Evolutionary conservation across 2,329 filamentous ascomycete genomes (phyloP).

Genomic region (Beauveria brongniartii): DNA sequence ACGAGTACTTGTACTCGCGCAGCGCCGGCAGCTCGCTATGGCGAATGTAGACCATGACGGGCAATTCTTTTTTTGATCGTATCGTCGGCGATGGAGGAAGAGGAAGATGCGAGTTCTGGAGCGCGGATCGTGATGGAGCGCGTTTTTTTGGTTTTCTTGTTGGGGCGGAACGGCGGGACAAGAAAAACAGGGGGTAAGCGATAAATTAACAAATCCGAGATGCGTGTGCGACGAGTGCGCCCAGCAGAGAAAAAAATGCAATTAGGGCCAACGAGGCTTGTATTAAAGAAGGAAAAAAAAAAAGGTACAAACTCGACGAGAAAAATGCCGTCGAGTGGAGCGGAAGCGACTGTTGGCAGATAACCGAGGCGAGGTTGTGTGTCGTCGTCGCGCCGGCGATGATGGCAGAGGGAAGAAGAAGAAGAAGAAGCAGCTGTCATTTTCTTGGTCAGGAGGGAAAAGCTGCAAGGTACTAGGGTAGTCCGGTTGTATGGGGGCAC

Average conservation of each 20-base stretch:
- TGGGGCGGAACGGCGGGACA: not conserved
- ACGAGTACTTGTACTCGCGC: slow-evolving; percentile 91
- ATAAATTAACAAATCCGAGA: not conserved
- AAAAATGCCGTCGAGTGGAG: too few species aligned
- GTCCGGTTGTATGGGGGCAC: too few species aligned
- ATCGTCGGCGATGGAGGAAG: not conserved
- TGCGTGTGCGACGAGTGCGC: not conserved
- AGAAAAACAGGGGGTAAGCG: not conserved
- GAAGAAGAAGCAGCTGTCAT: not conserved
- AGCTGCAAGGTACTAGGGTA: too few species aligned
- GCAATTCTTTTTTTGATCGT: not conserved
- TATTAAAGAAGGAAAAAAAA: not conserved
- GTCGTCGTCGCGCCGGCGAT: not conserved
- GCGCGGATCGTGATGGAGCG: not conserved
- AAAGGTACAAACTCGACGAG: not conserved
- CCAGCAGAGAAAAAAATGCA: not conserved
- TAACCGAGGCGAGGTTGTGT: too few species aligned
- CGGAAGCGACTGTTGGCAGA: too few species aligned
- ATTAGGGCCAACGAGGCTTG: not conserved
- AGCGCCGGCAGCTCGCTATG: slow-evolving; percentile 83
- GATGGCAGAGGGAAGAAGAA: not conserved
- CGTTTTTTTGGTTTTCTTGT: not conserved
- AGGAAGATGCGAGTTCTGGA: not conserved
- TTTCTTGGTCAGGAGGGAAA: too few species aligned
- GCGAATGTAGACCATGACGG: slow-evolving; percentile 85